Evolutionary conservation across 2,329 filamentous ascomycete species (phyloP).

Genomic region (Botrytis aclada): DNA sequence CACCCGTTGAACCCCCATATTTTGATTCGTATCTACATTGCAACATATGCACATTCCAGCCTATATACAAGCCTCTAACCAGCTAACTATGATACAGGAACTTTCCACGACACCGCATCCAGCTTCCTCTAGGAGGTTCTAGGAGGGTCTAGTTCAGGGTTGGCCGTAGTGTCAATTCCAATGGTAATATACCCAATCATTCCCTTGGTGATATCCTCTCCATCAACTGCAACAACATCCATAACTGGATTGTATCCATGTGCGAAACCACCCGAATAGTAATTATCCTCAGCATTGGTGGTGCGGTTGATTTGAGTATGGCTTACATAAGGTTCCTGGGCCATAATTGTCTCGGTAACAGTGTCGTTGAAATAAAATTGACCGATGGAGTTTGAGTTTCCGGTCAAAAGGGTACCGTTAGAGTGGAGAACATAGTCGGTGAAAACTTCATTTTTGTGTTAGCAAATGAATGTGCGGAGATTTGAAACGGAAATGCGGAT

Average conservation of each 20-base stretch:
- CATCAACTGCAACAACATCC: constrained; percentile 38
- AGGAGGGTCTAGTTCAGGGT: background rate
- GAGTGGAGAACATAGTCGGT: constrained; percentile 37
- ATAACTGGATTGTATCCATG: constrained; percentile 38
- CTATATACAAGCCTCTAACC: background rate
- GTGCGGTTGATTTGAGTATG: constrained; percentile 46
- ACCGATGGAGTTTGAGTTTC: constrained; percentile 51
- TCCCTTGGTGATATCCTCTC: constrained; percentile 38
- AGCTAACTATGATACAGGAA: background rate
- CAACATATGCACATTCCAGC: background rate
- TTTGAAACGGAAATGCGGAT: background rate
- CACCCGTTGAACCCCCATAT: background rate
- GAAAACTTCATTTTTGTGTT: constrained; percentile 36
- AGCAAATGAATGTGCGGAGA: background rate
- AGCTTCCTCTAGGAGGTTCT: background rate
- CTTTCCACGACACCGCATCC: background rate
- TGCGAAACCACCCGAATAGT: background rate
- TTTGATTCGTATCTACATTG: background rate
- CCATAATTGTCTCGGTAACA: constrained; percentile 51
- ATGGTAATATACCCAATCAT: constrained; percentile 41
- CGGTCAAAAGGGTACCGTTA: constrained; percentile 49
- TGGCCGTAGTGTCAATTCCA: constrained; percentile 29
- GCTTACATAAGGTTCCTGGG: constrained; percentile 44
- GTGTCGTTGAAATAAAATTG: constrained; percentile 63
- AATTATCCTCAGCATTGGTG: constrained; percentile 30